Evolutionary conservation across 805 yeast species (phyloP).

Genomic region (Candida boleticola): DNA sequence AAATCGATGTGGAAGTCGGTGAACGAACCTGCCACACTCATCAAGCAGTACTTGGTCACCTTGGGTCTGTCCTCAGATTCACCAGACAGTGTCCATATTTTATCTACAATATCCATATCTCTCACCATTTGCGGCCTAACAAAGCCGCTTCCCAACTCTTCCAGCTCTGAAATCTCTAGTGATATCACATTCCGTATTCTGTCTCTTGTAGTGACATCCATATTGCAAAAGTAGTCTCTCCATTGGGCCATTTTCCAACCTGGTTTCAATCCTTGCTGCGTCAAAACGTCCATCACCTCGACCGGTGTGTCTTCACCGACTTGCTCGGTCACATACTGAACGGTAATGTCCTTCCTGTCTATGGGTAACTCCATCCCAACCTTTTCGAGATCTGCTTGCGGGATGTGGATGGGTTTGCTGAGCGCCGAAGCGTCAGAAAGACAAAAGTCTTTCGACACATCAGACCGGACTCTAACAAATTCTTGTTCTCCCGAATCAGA

Average conservation of each 20-base stretch:
- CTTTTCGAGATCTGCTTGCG: conserved; percentile 21
- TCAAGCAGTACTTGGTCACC: conserved; percentile 74
- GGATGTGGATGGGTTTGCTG: conserved; percentile 48
- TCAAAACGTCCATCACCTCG: conserved; percentile 87
- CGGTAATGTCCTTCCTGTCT: conserved; percentile 39
- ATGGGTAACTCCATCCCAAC: conserved; percentile 57
- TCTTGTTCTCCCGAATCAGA: background rate
- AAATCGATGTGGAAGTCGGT: conserved; percentile 93
- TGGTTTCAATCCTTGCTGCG: conserved; percentile 63
- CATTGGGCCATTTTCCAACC: conserved; percentile 72
- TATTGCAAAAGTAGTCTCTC: conserved; percentile 62
- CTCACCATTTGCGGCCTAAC: conserved; percentile 66
- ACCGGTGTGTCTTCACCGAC: conserved; percentile 64
- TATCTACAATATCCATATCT: conserved; percentile 65
- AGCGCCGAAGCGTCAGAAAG: conserved; percentile 13
- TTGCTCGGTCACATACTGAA: conserved; percentile 51
- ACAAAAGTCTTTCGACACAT: background rate
- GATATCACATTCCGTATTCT: conserved; percentile 78
- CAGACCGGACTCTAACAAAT: background rate
- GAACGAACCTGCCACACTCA: conserved; percentile 78
- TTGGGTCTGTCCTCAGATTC: conserved; percentile 44
- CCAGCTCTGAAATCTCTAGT: conserved; percentile 64
- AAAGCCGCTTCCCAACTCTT: conserved; percentile 47
- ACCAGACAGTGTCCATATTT: conserved; percentile 55
- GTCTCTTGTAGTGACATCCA: conserved; percentile 47